These are phyloP conservation scores for Mycena sp. DNA, from an alignment of 1,284 basidiomycete genomes.

Conservation along the genomic window DNA sequence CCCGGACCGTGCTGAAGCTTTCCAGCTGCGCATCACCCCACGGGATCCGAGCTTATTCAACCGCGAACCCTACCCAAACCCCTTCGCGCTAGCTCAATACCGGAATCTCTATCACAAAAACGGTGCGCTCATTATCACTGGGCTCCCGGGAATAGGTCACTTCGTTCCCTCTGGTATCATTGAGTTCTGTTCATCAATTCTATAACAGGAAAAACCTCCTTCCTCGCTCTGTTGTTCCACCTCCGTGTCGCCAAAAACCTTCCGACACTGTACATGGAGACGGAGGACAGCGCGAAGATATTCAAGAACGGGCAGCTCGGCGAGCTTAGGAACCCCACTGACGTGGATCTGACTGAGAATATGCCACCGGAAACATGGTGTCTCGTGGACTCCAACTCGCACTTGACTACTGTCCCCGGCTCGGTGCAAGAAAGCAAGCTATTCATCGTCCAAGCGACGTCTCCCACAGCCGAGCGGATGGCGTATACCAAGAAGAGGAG, in stretches of 20 bases:
- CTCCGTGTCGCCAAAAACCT: background rate
- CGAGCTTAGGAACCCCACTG: background rate
- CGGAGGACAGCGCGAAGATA: background rate
- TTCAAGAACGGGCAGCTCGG: background rate
- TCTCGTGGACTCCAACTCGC: background rate
- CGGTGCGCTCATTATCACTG: background rate
- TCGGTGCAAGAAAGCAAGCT: background rate
- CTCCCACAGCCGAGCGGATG: background rate
- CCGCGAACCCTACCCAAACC: background rate
- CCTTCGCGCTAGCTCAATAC: background rate
- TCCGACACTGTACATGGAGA: background rate
- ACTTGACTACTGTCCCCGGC: background rate
- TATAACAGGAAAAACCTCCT: background rate
- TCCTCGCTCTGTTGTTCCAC: background rate
- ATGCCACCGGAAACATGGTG: background rate
- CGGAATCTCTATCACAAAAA: background rate
- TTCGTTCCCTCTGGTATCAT: background rate
- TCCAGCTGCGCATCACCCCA: background rate
- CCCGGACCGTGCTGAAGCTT: background rate
- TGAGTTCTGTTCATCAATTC: background rate
- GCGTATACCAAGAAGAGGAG: background rate
- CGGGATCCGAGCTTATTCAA: background rate
- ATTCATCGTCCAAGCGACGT: conserved; percentile 1
- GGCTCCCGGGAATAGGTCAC: conserved; percentile 12
- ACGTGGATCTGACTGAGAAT: background rate